Evolutionary conservation across 2,329 filamentous ascomycete genomes (phyloP).

Genomic region (Gaeumannomyces tritici): DNA sequence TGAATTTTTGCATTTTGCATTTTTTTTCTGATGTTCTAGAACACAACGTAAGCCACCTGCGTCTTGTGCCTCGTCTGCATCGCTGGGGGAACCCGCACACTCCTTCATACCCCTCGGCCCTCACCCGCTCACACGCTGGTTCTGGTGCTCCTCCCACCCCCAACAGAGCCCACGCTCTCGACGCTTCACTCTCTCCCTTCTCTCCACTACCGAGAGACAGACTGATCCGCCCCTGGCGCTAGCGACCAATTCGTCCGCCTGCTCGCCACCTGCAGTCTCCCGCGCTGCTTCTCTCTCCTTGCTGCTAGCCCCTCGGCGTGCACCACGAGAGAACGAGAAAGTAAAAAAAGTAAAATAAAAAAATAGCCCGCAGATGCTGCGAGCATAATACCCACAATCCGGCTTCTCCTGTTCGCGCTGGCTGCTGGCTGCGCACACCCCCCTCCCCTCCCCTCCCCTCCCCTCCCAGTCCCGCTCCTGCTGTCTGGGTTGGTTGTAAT

Average conservation of each 20-base stretch:
- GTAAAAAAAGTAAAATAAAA: not conserved
- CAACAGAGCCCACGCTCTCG: not conserved
- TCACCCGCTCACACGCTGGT: not conserved
- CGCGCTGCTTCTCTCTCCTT: not conserved
- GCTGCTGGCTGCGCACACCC: not conserved
- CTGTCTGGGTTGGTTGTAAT: not conserved
- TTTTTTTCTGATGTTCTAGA: conserved; percentile 3
- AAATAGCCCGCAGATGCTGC: not conserved
- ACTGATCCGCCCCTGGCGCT: not conserved
- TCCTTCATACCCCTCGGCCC: not conserved
- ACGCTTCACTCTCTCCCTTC: no score
- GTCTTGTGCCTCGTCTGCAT: not conserved
- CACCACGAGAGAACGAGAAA: not conserved
- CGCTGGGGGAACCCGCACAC: not conserved
- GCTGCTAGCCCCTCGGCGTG: not conserved
- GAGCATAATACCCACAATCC: not conserved
- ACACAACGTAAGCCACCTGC: not conserved
- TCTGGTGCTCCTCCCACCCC: not conserved
- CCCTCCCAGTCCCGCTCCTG: not conserved
- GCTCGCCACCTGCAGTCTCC: not conserved
- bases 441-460: no score
- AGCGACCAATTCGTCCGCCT: not conserved
- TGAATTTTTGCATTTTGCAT: conserved; percentile 1
- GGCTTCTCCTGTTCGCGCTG: not conserved
- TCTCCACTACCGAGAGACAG: not conserved